Evolutionary conservation across 768 basidiomycete genomes (phyloP), one percentile per base, ranked within the genome.

Genomic region (Sarcodon sp.): DNA sequence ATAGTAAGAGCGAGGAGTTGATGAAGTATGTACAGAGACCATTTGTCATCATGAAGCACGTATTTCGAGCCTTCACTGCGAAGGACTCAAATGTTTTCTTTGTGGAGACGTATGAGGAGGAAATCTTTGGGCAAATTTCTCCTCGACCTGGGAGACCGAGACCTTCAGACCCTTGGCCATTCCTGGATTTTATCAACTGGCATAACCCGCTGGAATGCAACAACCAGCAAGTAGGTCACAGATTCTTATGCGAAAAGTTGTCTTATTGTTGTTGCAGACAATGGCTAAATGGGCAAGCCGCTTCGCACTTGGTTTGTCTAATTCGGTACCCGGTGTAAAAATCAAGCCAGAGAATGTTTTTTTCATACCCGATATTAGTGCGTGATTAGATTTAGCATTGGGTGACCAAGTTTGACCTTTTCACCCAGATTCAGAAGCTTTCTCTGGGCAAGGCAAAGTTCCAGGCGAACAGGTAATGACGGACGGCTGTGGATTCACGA

Each of bases 401-500:
- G 32, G 1, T 32, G 11, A 27, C 13, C 33, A 10, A 0, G 9
- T 53, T 27, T 44, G 8, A 47, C 18, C 33, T 45, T 9, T 43
- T 10, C 21, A 4, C 35, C 5, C 35, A 67, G 64, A 62, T 10
- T 60, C 63, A 7, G 43, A 50, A 12, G 48, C 49, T 5, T 61
- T 54, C 36, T 35, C 46, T 13, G 49, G 57, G 31, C 10, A 36
- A 11, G 49, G 52, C 1, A 61, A 66, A 44, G 53, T 47, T 0
- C 55, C 60, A 0, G 56, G 53, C 21, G 59, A 62, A 38, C 58
- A 59, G 55, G 55, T 52, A 6, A 75, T 84, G 66, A 87, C 85
- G 0, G 86, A 87, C 56, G 86, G 86, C 0, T 84, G 83, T 60
- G 84, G 86, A 0, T 66, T 76, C 27, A 78, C 85, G 2, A 87